Base-by-base conservation (phyloP, 805 yeast genomes). In the Vanderwaltozyma yarrowii region DNA sequence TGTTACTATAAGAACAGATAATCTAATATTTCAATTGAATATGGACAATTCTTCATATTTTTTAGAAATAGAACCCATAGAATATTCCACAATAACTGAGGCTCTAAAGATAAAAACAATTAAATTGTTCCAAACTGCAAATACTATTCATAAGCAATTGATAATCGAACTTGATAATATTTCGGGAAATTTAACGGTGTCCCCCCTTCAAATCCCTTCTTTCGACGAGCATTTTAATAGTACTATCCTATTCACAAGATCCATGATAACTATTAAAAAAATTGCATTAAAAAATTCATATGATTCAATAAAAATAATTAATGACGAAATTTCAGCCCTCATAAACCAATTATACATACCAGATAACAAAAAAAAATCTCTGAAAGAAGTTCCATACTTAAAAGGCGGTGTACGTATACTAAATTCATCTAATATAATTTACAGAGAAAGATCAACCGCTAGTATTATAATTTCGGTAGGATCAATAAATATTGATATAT, bases 321-420 rank as follows among this genome's bases (percentile, higher is more conserved):
- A 7, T 11, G 10, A 9, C 4, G 13, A 28, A 6, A n/a, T 30
- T 11, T 18, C 32, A 30, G n/a, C 23, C 7, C 7, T 30, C 7
- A 17, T 17, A 7, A 21, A 21, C 9, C 6, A 24, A 4, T 8
- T 24, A 7, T 8, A 9, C 13, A 8, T 4, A 24, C 13, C 11
- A 8, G 27, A 24, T 7, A 11, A 8, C 9, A 24, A 12, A 13
- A 12, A 8, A 24, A 24, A 9, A 10, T 8, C 5, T 24, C 7
- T 4, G 8, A 11, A 18, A 12, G n/a, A 20, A 8, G 2, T 12
- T 10, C 11, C 27, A 8, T 11, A 24, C 13, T 24, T 24, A 12
- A 18, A 17, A 16, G 49, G 45, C 25, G 54, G 59, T 41, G 56
- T 58, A 2, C 37, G 59, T 28, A 42, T 56, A 19, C 24, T 56